phyloP scores from a whole-genome alignment of 495 filamentous ascomycete genomes.

The Hyaloscypha bicolor region DNA sequence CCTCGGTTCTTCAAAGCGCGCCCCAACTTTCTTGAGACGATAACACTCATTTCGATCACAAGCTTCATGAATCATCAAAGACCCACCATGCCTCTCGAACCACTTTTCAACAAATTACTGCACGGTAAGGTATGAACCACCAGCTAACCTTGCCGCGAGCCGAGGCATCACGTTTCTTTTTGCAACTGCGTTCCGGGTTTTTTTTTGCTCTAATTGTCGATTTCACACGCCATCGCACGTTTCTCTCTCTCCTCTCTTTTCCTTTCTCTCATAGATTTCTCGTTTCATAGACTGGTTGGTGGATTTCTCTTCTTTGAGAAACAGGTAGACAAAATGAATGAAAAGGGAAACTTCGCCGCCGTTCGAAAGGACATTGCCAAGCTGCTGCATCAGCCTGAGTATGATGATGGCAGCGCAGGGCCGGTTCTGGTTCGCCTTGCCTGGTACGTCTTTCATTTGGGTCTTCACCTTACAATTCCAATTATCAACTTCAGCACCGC shows the following conservation, averaged over 20 bases:
- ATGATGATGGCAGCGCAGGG: conserved; percentile 65
- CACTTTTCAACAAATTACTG: conserved; percentile 8
- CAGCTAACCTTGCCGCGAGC: conserved; percentile 20
- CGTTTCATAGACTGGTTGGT: neutral
- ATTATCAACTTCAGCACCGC: neutral
- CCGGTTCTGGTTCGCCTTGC: conserved; percentile 64
- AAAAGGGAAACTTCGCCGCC: conserved; percentile 49
- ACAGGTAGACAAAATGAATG: conserved; percentile 20
- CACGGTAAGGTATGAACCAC: conserved; percentile 16
- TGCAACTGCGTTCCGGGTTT: conserved; percentile 11
- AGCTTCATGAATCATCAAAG: conserved; percentile 16
- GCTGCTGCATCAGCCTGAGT: conserved; percentile 58
- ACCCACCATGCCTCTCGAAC: conserved; percentile 7
- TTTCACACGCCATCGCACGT: neutral
- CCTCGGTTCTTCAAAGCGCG: neutral
- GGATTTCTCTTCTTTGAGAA: neutral
- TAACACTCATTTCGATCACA: neutral
- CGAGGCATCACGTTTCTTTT: conserved; percentile 21
- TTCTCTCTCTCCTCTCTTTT: conserved; percentile 1
- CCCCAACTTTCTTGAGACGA: too few relatives aligned
- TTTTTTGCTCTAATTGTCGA: conserved; percentile 3
- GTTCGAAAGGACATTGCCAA: conserved; percentile 56
- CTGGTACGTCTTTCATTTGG: conserved; percentile 47
- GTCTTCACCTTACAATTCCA: conserved; percentile 12
- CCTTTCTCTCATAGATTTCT: conserved; percentile 1